phyloP scores from a whole-genome alignment of 768 basidiomycete genomes.

The Trametes elegans region DNA sequence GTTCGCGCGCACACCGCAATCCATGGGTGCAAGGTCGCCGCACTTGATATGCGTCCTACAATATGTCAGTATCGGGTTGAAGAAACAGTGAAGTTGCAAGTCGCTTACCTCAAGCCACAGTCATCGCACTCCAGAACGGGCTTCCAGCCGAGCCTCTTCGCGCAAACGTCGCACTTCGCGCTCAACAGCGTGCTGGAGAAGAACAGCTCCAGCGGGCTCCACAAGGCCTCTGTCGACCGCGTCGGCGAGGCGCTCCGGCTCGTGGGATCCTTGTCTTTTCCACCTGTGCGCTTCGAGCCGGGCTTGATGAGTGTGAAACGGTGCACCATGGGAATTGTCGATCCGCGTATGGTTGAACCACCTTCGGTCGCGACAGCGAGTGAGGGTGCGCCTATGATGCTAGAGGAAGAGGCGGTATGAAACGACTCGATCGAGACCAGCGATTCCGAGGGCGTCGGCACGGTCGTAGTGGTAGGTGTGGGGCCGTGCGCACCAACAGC shows the following conservation, averaged over 20 bases:
- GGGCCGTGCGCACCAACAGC: conserved; percentile 29
- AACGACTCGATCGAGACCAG: conserved; percentile 61
- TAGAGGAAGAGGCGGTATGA: conserved; percentile 55
- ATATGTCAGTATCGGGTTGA: neutral
- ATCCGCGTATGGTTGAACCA: conserved; percentile 61
- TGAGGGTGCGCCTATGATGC: conserved; percentile 39
- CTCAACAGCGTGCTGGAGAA: conserved; percentile 71
- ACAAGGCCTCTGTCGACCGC: conserved; percentile 38
- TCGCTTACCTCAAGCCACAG: conserved; percentile 66
- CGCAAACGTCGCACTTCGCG: conserved; percentile 80
- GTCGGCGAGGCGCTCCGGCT: conserved; percentile 37
- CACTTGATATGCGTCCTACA: conserved; percentile 82
- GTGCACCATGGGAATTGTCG: conserved; percentile 60
- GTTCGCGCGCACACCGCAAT: conserved; percentile 64
- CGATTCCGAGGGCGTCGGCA: conserved; percentile 33
- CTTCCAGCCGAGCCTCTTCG: conserved; percentile 83
- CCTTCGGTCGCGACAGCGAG: conserved; percentile 73
- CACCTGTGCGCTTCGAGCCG: conserved; percentile 51
- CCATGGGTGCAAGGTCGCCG: conserved; percentile 75
- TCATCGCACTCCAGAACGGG: conserved; percentile 87
- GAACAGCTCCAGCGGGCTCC: conserved; percentile 73
- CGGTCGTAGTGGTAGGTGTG: conserved; percentile 25
- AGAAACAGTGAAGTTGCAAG: neutral
- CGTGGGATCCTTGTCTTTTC: conserved; percentile 4
- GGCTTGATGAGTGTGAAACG: conserved; percentile 87